Evolutionary conservation across 345 rosid species (phyloP).

Genomic region (Garcia nutans): DNA sequence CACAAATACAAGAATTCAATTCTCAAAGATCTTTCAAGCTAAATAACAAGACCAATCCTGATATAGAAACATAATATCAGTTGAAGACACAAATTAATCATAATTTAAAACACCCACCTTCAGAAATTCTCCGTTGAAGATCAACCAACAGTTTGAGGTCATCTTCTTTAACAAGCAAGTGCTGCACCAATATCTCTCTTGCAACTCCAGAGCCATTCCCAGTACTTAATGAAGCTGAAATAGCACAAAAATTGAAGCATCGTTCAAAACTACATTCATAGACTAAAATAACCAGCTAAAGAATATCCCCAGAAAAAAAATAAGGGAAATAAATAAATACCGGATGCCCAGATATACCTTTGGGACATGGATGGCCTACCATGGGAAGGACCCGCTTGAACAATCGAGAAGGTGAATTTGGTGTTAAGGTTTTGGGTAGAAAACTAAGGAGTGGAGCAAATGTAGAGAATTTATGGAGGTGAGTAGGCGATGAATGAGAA

Average conservation of each 20-base stretch:
- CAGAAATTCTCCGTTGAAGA: constrained; percentile 54
- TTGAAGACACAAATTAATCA: neutral
- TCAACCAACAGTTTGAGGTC: constrained; percentile 58
- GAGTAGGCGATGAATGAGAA: constrained; percentile 12
- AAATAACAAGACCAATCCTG: neutral
- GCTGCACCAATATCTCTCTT: constrained; percentile 77
- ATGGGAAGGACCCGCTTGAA: constrained; percentile 18
- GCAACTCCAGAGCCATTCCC: constrained; percentile 36
- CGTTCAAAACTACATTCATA: neutral
- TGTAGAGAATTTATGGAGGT: constrained; percentile 32
- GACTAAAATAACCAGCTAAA: neutral
- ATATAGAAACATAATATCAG: neutral
- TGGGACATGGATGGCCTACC: constrained; percentile 23
- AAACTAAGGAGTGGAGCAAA: constrained; percentile 31
- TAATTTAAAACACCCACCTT: constrained; percentile 38
- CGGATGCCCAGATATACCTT: constrained; percentile 28
- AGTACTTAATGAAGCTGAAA: constrained; percentile 58
- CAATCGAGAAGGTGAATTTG: constrained; percentile 16
- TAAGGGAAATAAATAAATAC: neutral
- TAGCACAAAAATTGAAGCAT: neutral
- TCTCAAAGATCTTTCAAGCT: neutral
- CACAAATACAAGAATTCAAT: neutral
- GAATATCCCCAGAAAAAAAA: neutral
- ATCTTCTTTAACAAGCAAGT: constrained; percentile 76
- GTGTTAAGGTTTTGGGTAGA: constrained; percentile 22